Evolutionary conservation across 257 asterid species (phyloP).

Genomic region (Solanum tarijense): DNA sequence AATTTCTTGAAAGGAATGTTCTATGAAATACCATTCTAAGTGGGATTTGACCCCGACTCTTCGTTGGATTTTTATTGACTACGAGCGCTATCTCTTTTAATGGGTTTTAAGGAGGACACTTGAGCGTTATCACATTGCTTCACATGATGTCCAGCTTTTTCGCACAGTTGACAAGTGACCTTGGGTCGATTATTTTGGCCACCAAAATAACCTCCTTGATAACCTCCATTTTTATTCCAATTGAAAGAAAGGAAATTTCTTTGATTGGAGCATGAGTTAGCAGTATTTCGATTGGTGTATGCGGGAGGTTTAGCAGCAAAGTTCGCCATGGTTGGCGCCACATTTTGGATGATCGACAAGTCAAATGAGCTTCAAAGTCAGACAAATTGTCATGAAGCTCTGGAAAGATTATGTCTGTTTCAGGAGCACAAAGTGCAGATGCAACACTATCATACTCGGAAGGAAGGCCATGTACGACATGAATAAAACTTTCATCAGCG

Average conservation of each 20-base stretch:
- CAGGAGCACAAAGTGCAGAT: neutral
- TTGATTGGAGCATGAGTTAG: neutral
- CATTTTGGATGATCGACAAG: neutral
- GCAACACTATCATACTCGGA: neutral
- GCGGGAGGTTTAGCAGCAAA: neutral
- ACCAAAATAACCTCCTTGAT: neutral
- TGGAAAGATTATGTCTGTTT: neutral
- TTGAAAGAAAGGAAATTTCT: neutral
- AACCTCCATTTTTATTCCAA: neutral
- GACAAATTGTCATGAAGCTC: neutral
- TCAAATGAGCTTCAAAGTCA: neutral
- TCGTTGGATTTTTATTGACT: too few relatives aligned
- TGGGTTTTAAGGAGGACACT: too few relatives aligned
- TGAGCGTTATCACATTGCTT: neutral
- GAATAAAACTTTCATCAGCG: neutral
- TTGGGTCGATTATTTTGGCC: neutral
- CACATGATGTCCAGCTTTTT: neutral
- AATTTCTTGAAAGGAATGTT: too few relatives aligned
- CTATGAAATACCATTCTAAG: too few relatives aligned
- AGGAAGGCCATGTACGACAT: neutral
- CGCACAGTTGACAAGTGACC: neutral
- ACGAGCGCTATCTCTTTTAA: too few relatives aligned
- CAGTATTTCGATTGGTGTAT: neutral
- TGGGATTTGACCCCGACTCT: too few relatives aligned
- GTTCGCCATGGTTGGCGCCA: neutral